Evolutionary conservation across 2,329 filamentous ascomycete genomes (phyloP).

Genomic region (Ilyonectria robusta): DNA sequence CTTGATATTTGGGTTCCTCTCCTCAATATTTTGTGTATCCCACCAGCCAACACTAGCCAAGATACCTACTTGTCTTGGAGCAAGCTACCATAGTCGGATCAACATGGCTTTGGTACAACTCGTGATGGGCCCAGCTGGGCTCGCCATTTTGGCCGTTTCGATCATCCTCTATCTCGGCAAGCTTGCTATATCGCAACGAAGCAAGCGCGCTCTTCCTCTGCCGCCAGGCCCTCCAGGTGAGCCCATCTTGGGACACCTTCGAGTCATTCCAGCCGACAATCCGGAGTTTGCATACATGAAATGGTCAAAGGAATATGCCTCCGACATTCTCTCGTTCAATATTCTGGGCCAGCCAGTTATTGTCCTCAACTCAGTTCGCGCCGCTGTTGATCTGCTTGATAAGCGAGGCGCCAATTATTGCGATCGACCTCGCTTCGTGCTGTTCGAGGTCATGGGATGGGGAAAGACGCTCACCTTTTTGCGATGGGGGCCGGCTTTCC

Average conservation of each 20-base stretch:
- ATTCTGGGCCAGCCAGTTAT: slow-evolving; percentile 55
- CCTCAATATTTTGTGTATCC: neutral
- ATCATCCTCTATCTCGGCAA: slow-evolving; percentile 10
- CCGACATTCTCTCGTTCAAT: slow-evolving; percentile 52
- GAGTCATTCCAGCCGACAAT: slow-evolving; percentile 56
- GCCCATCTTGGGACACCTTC: slow-evolving; percentile 60
- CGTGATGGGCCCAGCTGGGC: slow-evolving; percentile 16
- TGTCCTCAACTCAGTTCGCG: slow-evolving; percentile 60
- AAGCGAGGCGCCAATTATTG: slow-evolving; percentile 61
- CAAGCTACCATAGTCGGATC: neutral
- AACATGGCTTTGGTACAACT: slow-evolving; percentile 19
- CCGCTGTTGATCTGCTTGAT: slow-evolving; percentile 61
- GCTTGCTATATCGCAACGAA: neutral
- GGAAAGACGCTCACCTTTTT: slow-evolving; percentile 62
- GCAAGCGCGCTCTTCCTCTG: slow-evolving; percentile 35
- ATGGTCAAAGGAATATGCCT: slow-evolving; percentile 65
- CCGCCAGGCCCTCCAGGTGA: slow-evolving; percentile 54
- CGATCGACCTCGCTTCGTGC: slow-evolving; percentile 61
- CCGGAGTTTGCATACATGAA: slow-evolving; percentile 51
- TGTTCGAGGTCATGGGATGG: slow-evolving; percentile 63
- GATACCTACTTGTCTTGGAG: neutral
- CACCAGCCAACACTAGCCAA: neutral
- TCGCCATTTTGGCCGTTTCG: slow-evolving; percentile 12
- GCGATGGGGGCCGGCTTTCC: slow-evolving; percentile 57
- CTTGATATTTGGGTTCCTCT: neutral